Base-by-base conservation (phyloP, 805 yeast genomes). In the Zygosaccharomyces kombuchaensis region DNA sequence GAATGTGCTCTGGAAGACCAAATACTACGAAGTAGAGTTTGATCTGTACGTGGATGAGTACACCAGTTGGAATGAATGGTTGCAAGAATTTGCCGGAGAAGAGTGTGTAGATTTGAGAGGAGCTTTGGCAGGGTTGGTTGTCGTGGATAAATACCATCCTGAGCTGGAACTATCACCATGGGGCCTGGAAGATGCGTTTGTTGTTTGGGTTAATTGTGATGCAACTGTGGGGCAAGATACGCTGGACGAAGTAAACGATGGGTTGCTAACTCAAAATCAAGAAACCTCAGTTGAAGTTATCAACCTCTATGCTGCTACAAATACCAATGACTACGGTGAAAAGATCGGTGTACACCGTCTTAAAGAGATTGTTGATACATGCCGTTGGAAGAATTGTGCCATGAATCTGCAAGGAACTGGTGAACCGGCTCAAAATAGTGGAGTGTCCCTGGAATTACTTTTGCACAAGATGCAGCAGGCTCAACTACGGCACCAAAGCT, bases 351-450 rank as follows among this genome's bases (percentile, higher is more conserved):
- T 58, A 10, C 69, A 65, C 31, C 56, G 82, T 46, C 45, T 77
- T 2, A 51, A 52, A 31, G 82, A 78, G 46, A 55, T 77, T 2
- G 52, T 79, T 4, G 76, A 78, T 40, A 65, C 76, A 1, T 72
- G 76, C 47, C 73, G 69, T 22, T 79, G 84, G 83, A 50, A 52
- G 10, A 55, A 58, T 39, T 53, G 47, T 39, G 25, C 26, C 16
- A 29, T 40, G 32, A 27, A 27, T 17, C 19, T 21, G 7, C 16
- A 21, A 22, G 17, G n/a, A 8, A 30, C 17, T 13, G 10, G 6
- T 9, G 37, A 19, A 4, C 6, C 17, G 9, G 21, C 34, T 34
- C 9, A 34, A n/a, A 34, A 26, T 17, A 17, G 23, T 16, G 27
- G 34, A 19, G 16, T 38, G 9, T 27, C 41, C 19, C 40, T 52